Evolutionary conservation across 345 rosid genomes (phyloP).

Genomic region (Acer saccharum): DNA sequence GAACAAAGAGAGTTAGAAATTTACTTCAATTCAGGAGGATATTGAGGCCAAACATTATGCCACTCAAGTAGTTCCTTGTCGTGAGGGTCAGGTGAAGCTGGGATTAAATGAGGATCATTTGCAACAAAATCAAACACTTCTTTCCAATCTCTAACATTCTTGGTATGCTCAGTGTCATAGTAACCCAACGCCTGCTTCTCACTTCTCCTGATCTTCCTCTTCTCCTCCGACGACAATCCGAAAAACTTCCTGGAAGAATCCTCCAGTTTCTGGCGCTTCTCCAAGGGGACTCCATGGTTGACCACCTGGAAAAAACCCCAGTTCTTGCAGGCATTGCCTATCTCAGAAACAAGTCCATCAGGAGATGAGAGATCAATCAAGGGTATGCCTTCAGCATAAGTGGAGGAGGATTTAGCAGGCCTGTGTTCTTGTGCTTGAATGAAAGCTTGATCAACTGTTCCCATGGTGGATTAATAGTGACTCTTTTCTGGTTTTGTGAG

Average conservation of each 20-base stretch:
- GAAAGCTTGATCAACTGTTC: constrained; percentile 38
- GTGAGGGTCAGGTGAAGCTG: constrained; percentile 28
- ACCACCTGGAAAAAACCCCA: constrained; percentile 53
- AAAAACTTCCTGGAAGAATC: constrained; percentile 32
- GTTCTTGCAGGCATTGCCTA: constrained; percentile 39
- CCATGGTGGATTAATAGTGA: constrained; percentile 23
- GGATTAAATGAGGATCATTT: constrained; percentile 25
- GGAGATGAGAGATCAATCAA: constrained; percentile 40
- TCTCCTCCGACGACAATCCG: constrained; percentile 36
- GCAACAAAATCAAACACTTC: constrained; percentile 43
- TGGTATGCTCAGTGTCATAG: constrained; percentile 45
- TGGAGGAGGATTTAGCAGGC: constrained; percentile 20
- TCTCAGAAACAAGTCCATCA: constrained; percentile 25
- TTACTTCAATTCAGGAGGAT: constrained; percentile 26
- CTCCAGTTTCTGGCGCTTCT: constrained; percentile 21
- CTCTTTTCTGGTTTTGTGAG: no score
- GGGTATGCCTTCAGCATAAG: constrained; percentile 36
- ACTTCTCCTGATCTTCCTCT: constrained; percentile 35
- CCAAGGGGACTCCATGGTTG: constrained; percentile 45
- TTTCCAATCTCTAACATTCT: constrained; percentile 62
- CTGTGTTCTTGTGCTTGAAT: constrained; percentile 38
- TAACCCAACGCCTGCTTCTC: constrained; percentile 37
- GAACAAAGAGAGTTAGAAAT: not conserved
- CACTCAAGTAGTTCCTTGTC: constrained; percentile 20
- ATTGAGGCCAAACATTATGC: constrained; percentile 13